Evolutionary conservation across 768 basidiomycete species (phyloP).

Genomic region (Amanita brunnescens): DNA sequence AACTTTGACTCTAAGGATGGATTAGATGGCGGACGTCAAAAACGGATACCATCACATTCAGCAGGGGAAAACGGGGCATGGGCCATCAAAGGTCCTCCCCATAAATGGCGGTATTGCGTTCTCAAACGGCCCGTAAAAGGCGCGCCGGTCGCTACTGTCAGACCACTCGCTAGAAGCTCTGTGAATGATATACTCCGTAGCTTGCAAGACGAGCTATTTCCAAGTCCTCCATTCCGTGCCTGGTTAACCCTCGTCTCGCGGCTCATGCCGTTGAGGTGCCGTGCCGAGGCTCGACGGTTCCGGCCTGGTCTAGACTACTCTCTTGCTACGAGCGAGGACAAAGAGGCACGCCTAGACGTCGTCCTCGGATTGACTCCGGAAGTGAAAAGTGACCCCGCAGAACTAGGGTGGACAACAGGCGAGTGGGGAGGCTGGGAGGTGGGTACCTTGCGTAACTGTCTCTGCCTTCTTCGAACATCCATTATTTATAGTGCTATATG

Average conservation of each 20-base stretch:
- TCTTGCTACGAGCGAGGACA: slow-evolving; percentile 80
- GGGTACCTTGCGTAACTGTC: slow-evolving; percentile 14
- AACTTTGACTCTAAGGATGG: slow-evolving; percentile 59
- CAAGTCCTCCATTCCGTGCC: slow-evolving; percentile 78
- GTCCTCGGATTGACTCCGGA: slow-evolving; percentile 81
- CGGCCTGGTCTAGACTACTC: slow-evolving; percentile 93
- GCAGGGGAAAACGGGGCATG: slow-evolving; percentile 57
- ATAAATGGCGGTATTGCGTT: slow-evolving; percentile 88
- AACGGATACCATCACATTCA: slow-evolving; percentile 57
- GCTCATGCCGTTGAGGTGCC: slow-evolving; percentile 62
- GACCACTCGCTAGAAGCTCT: slow-evolving; percentile 43
- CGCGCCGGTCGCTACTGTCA: slow-evolving; percentile 35
- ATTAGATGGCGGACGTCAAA: slow-evolving; percentile 42
- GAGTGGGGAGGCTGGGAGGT: slow-evolving; percentile 96
- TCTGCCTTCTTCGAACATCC: background rate
- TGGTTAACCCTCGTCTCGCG: slow-evolving; percentile 74
- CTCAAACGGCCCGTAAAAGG: slow-evolving; percentile 35
- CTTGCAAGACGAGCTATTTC: slow-evolving; percentile 72
- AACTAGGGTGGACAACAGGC: slow-evolving; percentile 55
- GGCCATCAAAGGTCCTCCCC: slow-evolving; percentile 79
- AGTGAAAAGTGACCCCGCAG: slow-evolving; percentile 22
- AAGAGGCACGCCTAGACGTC: slow-evolving; percentile 76
- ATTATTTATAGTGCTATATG: slow-evolving; percentile 74
- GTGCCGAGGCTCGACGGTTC: slow-evolving; percentile 80
- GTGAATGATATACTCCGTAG: slow-evolving; percentile 51